A percentile compares a stretch with the other conserved stretches of the same genome.
Evolutionary conservation across 2,329 filamentous ascomycete species (phyloP).

Genomic region (Hortaea werneckii): DNA sequence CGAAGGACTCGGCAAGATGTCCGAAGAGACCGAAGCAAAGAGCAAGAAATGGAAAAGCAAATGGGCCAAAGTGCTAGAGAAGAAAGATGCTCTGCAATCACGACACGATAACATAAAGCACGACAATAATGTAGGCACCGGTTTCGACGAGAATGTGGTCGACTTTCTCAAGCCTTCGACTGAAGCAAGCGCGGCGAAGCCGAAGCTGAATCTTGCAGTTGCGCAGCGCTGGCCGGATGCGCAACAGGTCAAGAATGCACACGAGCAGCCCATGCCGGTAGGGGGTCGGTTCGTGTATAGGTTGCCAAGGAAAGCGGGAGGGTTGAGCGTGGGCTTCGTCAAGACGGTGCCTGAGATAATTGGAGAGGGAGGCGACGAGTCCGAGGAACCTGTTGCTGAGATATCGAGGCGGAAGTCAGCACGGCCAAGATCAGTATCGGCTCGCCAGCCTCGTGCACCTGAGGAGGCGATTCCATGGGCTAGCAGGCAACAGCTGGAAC

Average conservation of each 20-base stretch:
- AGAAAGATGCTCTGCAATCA: conserved; percentile 6
- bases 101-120: conserved; percentile 5
- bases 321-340: conserved; percentile 63
- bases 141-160: conserved; percentile 39
- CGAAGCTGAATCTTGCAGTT: conserved; percentile 39
- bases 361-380: conserved; percentile 84
- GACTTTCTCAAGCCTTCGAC: conserved; percentile 49
- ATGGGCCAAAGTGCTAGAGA: conserved; percentile 24
- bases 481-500: not conserved
- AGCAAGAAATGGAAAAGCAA: conserved; percentile 19
- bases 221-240: conserved; percentile 44
- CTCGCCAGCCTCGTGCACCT: conserved; percentile 12
- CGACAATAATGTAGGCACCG: conserved; percentile 10
- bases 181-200: conserved; percentile 27
- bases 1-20: not conserved
- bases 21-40: conserved; percentile 11
- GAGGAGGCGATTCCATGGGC: conserved; percentile 4
- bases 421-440: conserved; percentile 18
- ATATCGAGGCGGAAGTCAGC: conserved; percentile 50
- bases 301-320: conserved; percentile 47
- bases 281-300: conserved; percentile 12
- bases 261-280: conserved; percentile 3
- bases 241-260: conserved; percentile 28
- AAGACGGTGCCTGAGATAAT: conserved; percentile 69
- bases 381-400: conserved; percentile 59